Evolutionary conservation across 2,329 filamentous ascomycete species (phyloP), one percentile per base, ranked within the genome.

Genomic region (Trichoderma gracile): DNA sequence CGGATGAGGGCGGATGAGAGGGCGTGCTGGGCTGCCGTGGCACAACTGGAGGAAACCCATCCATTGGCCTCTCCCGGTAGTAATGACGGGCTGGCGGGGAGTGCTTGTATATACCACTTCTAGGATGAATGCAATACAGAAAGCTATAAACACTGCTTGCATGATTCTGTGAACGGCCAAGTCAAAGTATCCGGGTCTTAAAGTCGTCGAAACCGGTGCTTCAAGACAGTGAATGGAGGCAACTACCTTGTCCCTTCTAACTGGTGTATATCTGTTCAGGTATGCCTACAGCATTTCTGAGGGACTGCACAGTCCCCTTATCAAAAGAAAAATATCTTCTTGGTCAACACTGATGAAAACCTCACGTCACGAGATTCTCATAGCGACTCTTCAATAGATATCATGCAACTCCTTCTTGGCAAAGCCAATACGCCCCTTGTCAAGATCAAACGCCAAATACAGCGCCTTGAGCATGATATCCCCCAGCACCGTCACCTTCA

Each of bases 381-480:
- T n/a, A n/a, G n/a, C n/a, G n/a, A n/a, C n/a, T 6, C 4, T 23
- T 45, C 27, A 46, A 8, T 46, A 30, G 42, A 64, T 42, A 65
- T 74, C 66, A 38, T 71, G 63, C 43, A 81, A 70, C 14, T 70
- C 64, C 74, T 83, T 83, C 66, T 76, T 76, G 54, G 80, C 81
- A 65, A 83, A 78, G 1, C 81, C 81, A 27, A 78, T 70, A 17
- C 69, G 72, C 15, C 73, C 71, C 15, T 69, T 73, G 55, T 79
- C 77, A 12, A 82, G 68, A 55, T 92, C 89, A 74, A 92, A 92
- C 54, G 92, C 86, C 33, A 89, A 86, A 73, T 90, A 93, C 67
- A 90, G 81, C 63, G 85, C 85, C 84, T 95, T 95, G 69, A 95
- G 82, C 79, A 93, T 91, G 63, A 90, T 81, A 66, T 93, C 90